These are phyloP conservation scores for Beauveria sp. DNA, from an alignment of 2,329 filamentous ascomycete species.

Conservation along the genomic window DNA sequence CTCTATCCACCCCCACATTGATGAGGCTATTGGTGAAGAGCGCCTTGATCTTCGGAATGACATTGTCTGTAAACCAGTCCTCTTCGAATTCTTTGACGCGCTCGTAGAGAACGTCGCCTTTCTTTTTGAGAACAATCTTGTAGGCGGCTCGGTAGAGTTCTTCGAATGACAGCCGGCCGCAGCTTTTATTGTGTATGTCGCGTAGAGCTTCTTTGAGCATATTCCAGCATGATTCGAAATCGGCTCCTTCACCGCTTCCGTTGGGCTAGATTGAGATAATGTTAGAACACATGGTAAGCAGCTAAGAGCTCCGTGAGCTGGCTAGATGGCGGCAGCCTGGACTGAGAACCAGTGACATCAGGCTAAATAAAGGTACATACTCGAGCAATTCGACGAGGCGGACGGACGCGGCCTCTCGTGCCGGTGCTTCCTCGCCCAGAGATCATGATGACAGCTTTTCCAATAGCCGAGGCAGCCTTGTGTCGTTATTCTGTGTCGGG, in stretches of 20 bases:
- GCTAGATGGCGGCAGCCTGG: too few relatives aligned
- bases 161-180: conserved; percentile 85
- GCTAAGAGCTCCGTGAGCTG: not conserved
- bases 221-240: conserved; percentile 82
- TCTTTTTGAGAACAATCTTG: conserved; percentile 84
- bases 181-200: conserved; percentile 89
- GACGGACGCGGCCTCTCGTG: conserved; percentile 31
- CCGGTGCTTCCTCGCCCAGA: conserved; percentile 39
- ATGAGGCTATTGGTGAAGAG: conserved; percentile 65
- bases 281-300: conserved; percentile 6
- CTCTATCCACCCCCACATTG: conserved; percentile 49
- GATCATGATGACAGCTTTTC: conserved; percentile 30
- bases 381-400: conserved; percentile 34
- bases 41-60: conserved; percentile 61
- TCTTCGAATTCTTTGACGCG: conserved; percentile 74
- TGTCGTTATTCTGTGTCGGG: not conserved
- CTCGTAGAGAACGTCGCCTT: conserved; percentile 73
- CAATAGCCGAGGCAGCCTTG: not conserved
- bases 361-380: conserved; percentile 23
- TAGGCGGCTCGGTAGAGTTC: conserved; percentile 91
- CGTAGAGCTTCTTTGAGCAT: conserved; percentile 67
- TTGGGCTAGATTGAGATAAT: conserved; percentile 21
- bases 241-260: conserved; percentile 49
- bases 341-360: too few relatives aligned
- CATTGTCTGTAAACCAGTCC: conserved; percentile 67